Base-by-base conservation (phyloP, 2,329 filamentous ascomycete species). In the Curvularia lunata region DNA sequence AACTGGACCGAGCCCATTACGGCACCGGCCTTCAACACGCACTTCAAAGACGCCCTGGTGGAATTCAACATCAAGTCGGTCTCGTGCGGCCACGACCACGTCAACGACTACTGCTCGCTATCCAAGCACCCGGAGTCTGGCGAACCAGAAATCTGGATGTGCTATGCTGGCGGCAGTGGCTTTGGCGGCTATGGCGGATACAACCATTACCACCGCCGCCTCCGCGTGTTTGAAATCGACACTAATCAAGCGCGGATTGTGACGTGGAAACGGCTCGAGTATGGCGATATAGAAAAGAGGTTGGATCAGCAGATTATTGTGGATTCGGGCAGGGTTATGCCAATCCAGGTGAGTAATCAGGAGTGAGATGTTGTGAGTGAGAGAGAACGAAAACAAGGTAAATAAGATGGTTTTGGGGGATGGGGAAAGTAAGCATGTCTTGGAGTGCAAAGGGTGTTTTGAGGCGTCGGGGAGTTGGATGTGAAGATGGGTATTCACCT, bases 171-270 rank as follows among this genome's bases (percentile, higher is more conserved):
- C 30, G 95, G 91, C 25, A 86, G 88, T 27, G 95, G 95, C 1
- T 97, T 99, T 69, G 95, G 95, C 54, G 95, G 95, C 0, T 99
- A 99, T 74, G 95, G 90, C 19, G 93, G 94, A 5, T 98, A 97
- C 74, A 88, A 88, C 41, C 90, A 89, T 4, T 98, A 90, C 74
- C 84, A 93, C 70, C 89, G 95, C 25, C 87, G 92, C 28, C 84
- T 97, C 52, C 86, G 95, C 47, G 85, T 99, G 42, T 99, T 95
- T 73, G 94, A 98, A 68, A 86, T 99, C 49, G 94, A 99, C 75
- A 91, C 93, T 78, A 96, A 96, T 72, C 87, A 91, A 58, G 94
- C 90, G 7, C 86, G 91, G 46, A 93, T 99, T 66, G 87, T 85
- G 48, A 99, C 94, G 0, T 99, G 94, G 85, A 98, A 97, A 80